These are phyloP conservation scores for Knufia fluminis DNA, from an alignment of 2,329 filamentous ascomycete species.

Conservation along the genomic window DNA sequence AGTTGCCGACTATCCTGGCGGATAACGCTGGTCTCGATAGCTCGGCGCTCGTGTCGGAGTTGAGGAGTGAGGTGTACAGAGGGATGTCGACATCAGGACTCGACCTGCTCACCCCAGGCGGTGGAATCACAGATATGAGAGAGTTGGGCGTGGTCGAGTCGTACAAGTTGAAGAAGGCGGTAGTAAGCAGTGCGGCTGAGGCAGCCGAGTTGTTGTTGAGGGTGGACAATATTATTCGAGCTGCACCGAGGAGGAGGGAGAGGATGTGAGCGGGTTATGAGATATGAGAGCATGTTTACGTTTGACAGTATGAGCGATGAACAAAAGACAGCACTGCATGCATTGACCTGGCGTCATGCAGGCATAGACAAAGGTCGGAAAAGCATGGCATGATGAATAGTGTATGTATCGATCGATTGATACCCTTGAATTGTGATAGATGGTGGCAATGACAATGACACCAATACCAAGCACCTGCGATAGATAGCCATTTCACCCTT, in stretches of 20 bases:
- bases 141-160: conserved; percentile 92
- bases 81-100: conserved; percentile 87
- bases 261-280: conserved; percentile 50
- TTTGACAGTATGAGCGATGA: neutral
- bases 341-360: neutral
- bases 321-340: neutral
- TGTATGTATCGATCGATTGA: neutral
- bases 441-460: neutral
- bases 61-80: conserved; percentile 90
- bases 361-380: neutral
- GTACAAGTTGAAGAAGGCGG: conserved; percentile 97
- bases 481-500: too few relatives aligned
- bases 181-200: conserved; percentile 91
- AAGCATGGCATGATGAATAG: neutral
- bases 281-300: neutral
- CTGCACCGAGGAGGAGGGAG: conserved; percentile 74
- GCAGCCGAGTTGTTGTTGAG: conserved; percentile 89
- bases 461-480: neutral
- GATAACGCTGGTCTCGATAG: conserved; percentile 97
- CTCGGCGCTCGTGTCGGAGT: conserved; percentile 79
- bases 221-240: conserved; percentile 96
- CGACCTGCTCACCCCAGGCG: conserved; percentile 79
- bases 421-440: neutral
- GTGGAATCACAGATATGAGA: conserved; percentile 90
- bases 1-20: conserved; percentile 90